Conservation (phyloP, 257 asterid species). For the Primulina eburnea region DNA sequence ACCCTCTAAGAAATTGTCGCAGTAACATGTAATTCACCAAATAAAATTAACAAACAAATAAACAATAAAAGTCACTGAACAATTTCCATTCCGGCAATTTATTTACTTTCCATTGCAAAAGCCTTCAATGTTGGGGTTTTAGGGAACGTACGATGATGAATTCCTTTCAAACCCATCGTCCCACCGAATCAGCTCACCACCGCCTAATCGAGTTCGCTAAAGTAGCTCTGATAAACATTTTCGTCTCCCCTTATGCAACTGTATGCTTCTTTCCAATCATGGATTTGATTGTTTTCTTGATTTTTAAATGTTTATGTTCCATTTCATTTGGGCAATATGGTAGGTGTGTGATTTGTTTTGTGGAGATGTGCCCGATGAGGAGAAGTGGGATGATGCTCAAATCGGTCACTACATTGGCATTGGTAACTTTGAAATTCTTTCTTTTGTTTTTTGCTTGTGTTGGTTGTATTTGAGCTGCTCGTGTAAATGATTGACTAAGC, state of each 20-base stretch:
- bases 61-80: too few species aligned
- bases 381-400: conserved; percentile 89
- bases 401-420: conserved; percentile 95
- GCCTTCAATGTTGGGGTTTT: conserved; percentile 17
- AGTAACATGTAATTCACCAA: too few species aligned
- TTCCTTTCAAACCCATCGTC: conserved; percentile 44
- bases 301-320: not conserved
- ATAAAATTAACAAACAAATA: too few species aligned
- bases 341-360: conserved; percentile 89
- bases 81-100: too few species aligned
- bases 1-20: too few species aligned
- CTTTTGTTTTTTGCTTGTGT: not conserved
- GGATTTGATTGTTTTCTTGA: not conserved
- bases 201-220: conserved; percentile 78
- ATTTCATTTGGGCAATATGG: conserved; percentile 13
- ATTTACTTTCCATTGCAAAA: not conserved
- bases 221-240: conserved; percentile 73
- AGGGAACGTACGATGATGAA: conserved; percentile 28
- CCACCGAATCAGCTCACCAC: conserved; percentile 60
- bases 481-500: not conserved
- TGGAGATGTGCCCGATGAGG: conserved; percentile 77
- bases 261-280: conserved; percentile 27
- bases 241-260: conserved; percentile 86
- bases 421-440: conserved; percentile 39
- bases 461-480: conserved; percentile 9